Percentiles rank a stretch among this genome's conserved stretches.
Evolutionary conservation across 208 protist species (phyloP).

Genomic region (Leishmania turanica): DNA sequence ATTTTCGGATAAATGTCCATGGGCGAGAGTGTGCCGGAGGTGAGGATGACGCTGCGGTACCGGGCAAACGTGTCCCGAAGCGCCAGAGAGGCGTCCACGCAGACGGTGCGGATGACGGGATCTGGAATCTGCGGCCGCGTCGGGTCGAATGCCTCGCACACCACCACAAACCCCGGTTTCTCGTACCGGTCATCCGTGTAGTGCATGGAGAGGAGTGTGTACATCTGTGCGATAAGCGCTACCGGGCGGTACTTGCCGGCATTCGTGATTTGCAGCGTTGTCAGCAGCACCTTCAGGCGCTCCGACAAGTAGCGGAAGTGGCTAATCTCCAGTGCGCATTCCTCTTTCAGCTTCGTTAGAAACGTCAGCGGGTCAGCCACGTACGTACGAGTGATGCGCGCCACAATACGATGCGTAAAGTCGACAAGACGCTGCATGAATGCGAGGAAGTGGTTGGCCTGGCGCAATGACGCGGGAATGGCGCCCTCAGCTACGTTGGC

Average conservation of each 20-base stretch:
- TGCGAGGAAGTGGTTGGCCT: constrained; percentile 96
- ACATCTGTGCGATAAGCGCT: constrained; percentile 95
- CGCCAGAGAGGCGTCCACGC: constrained; percentile 97
- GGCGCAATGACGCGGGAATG: constrained; percentile 96
- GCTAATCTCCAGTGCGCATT: constrained; percentile 83
- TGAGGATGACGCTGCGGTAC: constrained; percentile 97
- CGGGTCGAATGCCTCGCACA: constrained; percentile 97
- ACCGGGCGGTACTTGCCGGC: constrained; percentile 93
- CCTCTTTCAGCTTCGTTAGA: constrained; percentile 87
- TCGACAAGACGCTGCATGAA: constrained; percentile 95
- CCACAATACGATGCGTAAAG: constrained; percentile 92
- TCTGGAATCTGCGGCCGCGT: constrained; percentile 87
- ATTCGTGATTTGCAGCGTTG: constrained; percentile 96
- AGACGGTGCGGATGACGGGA: constrained; percentile 92
- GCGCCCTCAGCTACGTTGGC: constrained; percentile 91
- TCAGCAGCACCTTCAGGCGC: constrained; percentile 95
- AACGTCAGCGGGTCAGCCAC: constrained; percentile 89
- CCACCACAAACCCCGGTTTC: constrained; percentile 90
- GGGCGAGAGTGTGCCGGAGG: constrained; percentile 97
- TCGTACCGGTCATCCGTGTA: constrained; percentile 90
- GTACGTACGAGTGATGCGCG: constrained; percentile 86
- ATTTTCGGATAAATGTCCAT: constrained; percentile 99
- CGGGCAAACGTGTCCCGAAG: constrained; percentile 95
- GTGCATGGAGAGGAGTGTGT: constrained; percentile 95
- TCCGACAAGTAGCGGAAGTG: constrained; percentile 88